Evolutionary conservation across 2,329 filamentous ascomycete genomes (phyloP), one percentile per base, ranked within the genome.

Genomic region (Aureobasidium zeae): DNA sequence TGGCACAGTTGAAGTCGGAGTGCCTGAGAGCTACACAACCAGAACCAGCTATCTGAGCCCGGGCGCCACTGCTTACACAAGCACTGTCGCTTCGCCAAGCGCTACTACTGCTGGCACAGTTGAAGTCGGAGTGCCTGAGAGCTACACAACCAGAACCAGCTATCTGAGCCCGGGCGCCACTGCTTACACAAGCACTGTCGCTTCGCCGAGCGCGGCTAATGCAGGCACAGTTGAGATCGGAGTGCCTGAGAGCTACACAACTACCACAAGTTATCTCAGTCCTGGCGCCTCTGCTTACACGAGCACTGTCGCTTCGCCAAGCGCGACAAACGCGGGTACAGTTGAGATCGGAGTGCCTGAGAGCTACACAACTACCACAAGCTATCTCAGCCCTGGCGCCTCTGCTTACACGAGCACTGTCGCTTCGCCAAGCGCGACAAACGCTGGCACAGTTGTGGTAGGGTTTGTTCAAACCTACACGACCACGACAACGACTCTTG

Each of bases 31-130:
- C 11, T 29, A 19, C 4, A 28, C 25, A 10, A 38, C 35, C 8
- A 38, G 22, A 2, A 38, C 35, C 1, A 17, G 4, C 4, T 28
- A 26, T 19, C 21, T 38, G 15, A 38, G 21, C 3, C 22, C 25
- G 9, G 35, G 22, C 26, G 35, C 35, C 3, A 15, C 35, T n/a
- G 22, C 35, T 7, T 38, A 38, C 25, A 38, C 35, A 26, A 28
- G 35, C 25, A 26, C 35, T n/a, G 3, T 38, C 3, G 13, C 20
- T n/a, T 12, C 35, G 5, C 30, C 30, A 5, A 28, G 21, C 8
- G 35, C 13, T 9, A 38, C 22, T 15, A 38, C 35, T 4, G n/a
- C 21, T 8, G 35, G 35, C 2, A 17, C 25, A 7, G 35, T 38
- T 12, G 8, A 26, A 26, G 35, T 38, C 10, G 35, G 35, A 12